These are phyloP conservation scores for Medicago lupulina DNA, from an alignment of 306 rosid genomes.

Conservation along the genomic window DNA sequence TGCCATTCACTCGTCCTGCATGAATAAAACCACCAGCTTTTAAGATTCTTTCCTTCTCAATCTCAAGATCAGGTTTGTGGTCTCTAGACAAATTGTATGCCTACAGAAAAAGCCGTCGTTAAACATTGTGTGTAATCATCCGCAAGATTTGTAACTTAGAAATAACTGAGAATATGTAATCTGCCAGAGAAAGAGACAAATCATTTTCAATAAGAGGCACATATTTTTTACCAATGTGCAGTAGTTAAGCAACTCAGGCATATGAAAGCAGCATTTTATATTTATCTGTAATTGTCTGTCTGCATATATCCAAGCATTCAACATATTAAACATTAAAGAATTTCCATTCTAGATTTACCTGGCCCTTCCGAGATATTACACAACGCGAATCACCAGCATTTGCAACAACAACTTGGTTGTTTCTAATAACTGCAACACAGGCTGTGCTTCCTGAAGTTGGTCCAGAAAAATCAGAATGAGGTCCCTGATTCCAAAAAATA, in stretches of 20 bases:
- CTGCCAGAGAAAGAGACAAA: slow-evolving; percentile 22
- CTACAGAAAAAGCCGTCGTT: slow-evolving; percentile 55
- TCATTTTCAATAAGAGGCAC: slow-evolving; percentile 26
- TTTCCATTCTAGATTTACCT: slow-evolving; percentile 59
- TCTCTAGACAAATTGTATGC: slow-evolving; percentile 92
- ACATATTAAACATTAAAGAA: slow-evolving; percentile 28
- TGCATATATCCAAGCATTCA: background rate
- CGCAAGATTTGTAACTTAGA: slow-evolving; percentile 2
- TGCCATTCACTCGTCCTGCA: slow-evolving; percentile 97
- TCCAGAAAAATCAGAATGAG: slow-evolving; percentile 94
- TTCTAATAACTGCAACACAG: slow-evolving; percentile 87
- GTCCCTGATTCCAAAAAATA: slow-evolving; percentile 66
- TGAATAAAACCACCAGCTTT: slow-evolving; percentile 97
- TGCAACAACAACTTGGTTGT: slow-evolving; percentile 81
- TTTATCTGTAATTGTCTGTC: slow-evolving; percentile 8
- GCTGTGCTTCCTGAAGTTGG: slow-evolving; percentile 99
- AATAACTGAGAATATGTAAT: slow-evolving; percentile 30
- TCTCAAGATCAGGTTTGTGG: slow-evolving; percentile 95
- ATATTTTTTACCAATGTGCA: slow-evolving; percentile 3
- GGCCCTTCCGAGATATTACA: slow-evolving; percentile 92
- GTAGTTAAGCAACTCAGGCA: slow-evolving; percentile 3
- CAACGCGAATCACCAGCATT: slow-evolving; percentile 99
- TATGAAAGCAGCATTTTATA: slow-evolving; percentile 1
- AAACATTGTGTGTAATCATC: slow-evolving; percentile 6
- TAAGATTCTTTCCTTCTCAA: slow-evolving; percentile 88